Evolutionary conservation across 148 eudicot species (phyloP).

Genomic region (Rhododendron ferrugineum): DNA sequence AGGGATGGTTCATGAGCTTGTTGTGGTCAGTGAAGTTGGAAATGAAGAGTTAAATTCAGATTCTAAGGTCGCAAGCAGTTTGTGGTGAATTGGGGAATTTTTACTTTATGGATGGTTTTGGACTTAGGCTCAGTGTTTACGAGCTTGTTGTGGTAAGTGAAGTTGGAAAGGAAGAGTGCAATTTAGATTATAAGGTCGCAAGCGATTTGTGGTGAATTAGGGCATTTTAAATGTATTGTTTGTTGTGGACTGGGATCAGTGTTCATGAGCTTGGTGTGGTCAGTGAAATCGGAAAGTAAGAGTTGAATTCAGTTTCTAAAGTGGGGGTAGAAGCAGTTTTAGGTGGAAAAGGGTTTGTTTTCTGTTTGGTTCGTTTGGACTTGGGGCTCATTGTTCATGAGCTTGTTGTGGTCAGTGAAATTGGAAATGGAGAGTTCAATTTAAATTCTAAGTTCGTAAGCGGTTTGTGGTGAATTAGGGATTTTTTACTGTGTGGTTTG

Average conservation of each 20-base stretch:
- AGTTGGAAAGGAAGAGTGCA: neutral
- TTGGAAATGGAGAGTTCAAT: neutral
- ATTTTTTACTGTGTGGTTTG: neutral
- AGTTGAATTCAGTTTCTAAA: neutral
- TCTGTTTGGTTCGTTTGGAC: slow-evolving; percentile 1
- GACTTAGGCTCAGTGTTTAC: neutral
- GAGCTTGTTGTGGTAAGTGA: neutral
- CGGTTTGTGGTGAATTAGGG: neutral
- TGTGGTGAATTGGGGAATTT: neutral
- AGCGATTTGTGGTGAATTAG: too few species aligned
- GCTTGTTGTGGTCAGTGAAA: neutral
- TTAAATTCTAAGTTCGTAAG: neutral
- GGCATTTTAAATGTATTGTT: too few species aligned
- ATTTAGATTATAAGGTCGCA: neutral
- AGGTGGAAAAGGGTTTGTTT: neutral
- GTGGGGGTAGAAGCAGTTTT: neutral
- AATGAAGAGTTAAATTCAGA: neutral
- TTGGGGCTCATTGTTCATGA: neutral
- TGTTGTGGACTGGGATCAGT: too few species aligned
- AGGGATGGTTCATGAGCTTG: neutral
- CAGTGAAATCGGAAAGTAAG: neutral
- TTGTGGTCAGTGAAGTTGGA: neutral
- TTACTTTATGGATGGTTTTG: neutral
- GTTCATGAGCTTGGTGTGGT: too few species aligned
- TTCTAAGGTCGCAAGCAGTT: neutral